Evolutionary conservation across 2,329 filamentous ascomycete genomes (phyloP), one percentile per base, ranked within the genome.

Genomic region (Verticillium tricorpus): DNA sequence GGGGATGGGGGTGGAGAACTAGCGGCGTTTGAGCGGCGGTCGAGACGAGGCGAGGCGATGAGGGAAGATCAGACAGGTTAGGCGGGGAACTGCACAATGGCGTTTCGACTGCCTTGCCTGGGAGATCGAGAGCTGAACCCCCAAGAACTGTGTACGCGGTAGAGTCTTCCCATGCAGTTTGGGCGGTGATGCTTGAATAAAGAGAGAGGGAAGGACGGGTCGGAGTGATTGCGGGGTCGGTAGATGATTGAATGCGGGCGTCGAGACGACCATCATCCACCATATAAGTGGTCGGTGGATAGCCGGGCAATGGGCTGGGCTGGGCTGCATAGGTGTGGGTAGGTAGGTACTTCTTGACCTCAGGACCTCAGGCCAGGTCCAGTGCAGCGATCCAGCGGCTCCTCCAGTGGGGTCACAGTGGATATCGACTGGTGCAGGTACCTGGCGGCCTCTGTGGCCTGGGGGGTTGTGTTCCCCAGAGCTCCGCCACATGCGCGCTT

Each of bases 41-140:
- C 45, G 58, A 58, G 57, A 60, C 31, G 32, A 57, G 39, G 37
- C 22, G 12, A 22, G 45, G 45, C 45, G 45, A 52, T 52, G 22
- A 52, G 45, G 19, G 45, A 52, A 52, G 45, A 52, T 52, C 45
- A 52, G 45, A 52, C 45, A 52, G 45, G n/a, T 5, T 9, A 52
- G 45, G 45, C 45, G 19, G 19, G n/a, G 45, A 52, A 25, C 22
- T 52, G 45, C 22, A 6, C n/a, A 34, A 56, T 50, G 54, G 35
- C 34, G 58, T 34, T 37, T 60, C 31, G 28, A 56, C 40, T 32
- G 32, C 19, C 14, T 37, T n/a, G 50, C 59, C 52, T 61, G 63
- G 64, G 64, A 63, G 62, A 63, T 65, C 64, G 64, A 65, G 62
- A 62, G 64, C 64, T 65, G 63, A 66, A 66, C 63, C 64, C 64